phyloP scores from a whole-genome alignment of 345 rosid genomes.

The Rubroshorea leprosula region DNA sequence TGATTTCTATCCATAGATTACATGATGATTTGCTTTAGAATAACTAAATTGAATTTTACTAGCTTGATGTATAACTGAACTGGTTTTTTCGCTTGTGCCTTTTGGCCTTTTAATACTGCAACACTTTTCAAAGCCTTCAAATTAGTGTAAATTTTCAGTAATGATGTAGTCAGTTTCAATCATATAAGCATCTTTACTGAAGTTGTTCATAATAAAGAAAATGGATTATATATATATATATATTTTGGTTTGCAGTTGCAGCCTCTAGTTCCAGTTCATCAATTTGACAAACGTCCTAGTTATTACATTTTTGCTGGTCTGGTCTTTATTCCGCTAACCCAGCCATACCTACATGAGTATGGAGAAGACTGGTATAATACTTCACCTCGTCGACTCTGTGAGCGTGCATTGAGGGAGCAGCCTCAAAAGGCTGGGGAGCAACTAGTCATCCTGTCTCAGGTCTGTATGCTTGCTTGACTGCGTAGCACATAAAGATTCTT shows the following conservation, averaged over 20 bases:
- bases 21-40: too few species aligned
- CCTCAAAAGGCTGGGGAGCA: slow-evolving; percentile 71
- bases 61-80: too few species aligned
- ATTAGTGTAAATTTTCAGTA: too few species aligned
- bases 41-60: too few species aligned
- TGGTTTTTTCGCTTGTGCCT: too few species aligned
- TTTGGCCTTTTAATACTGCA: too few species aligned
- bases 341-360: slow-evolving; percentile 83
- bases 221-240: neutral
- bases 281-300: slow-evolving; percentile 78
- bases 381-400: slow-evolving; percentile 78
- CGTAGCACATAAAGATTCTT: neutral
- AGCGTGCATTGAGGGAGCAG: slow-evolving; percentile 66
- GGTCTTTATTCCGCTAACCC: slow-evolving; percentile 77
- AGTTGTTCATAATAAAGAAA: too few species aligned
- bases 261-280: slow-evolving; percentile 86
- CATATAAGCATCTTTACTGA: too few species aligned
- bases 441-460: slow-evolving; percentile 88
- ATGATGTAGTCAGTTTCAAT: too few species aligned
- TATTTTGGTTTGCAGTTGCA: slow-evolving; percentile 52
- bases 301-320: slow-evolving; percentile 94
- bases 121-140: too few species aligned
- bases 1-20: too few species aligned
- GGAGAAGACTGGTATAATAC: slow-evolving; percentile 95
- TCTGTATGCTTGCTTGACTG: slow-evolving; percentile 19